A percentile compares a stretch with the other conserved stretches of the same genome.
Conservation (phyloP, 2,329 filamentous ascomycete genomes). For the Thelonectria rubi region DNA sequence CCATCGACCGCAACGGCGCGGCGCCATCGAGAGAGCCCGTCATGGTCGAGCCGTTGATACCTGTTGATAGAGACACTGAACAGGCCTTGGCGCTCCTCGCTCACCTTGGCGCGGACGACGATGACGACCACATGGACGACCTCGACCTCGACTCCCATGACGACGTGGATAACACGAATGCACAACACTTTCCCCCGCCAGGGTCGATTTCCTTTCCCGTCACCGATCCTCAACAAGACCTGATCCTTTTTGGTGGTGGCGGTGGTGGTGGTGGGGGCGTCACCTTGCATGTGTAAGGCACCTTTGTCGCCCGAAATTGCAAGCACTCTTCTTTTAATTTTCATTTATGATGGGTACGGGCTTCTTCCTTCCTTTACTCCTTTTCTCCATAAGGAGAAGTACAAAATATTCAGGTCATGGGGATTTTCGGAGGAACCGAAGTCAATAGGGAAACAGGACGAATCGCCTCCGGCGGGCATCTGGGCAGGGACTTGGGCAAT, state of each 20-base stretch:
- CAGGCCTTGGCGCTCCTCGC: not conserved
- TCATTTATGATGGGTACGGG: constrained; percentile 4
- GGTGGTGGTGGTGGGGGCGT: no score
- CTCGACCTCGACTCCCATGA: not conserved
- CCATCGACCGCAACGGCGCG: constrained; percentile 31
- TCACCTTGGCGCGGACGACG: not conserved
- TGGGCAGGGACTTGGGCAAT: not conserved
- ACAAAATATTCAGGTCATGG: constrained; percentile 16
- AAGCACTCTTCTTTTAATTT: not conserved
- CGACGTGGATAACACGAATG: not conserved
- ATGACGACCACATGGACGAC: not conserved
- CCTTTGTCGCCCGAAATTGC: no score
- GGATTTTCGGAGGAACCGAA: constrained; percentile 11
- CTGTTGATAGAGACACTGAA: not conserved
- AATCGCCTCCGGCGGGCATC: constrained; percentile 18
- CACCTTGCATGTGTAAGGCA: no score
- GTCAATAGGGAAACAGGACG: constrained; percentile 17
- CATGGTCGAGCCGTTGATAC: not conserved
- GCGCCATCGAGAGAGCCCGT: not conserved
- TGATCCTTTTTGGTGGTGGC: no score
- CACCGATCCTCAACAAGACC: no score
- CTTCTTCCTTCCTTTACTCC: constrained; percentile 8
- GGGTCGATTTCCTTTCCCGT: no score
- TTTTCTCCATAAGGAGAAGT: not conserved
- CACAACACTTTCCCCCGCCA: not conserved